Percentiles rank a stretch among this genome's conserved stretches.
Evolutionary conservation across 768 basidiomycete genomes (phyloP).

Genomic region (Clavulina sp.): DNA sequence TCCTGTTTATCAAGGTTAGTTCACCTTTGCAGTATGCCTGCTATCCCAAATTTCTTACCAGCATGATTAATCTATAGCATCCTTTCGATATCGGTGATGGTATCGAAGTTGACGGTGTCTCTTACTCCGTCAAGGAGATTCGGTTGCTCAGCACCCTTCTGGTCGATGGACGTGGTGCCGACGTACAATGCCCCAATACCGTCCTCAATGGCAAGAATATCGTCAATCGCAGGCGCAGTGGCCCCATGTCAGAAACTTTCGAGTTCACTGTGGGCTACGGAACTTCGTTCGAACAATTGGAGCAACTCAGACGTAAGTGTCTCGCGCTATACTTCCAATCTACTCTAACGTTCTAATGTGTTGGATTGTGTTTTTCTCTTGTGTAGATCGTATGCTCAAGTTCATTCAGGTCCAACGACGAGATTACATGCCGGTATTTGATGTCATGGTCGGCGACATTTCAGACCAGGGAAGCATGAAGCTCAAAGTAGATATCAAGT

Average conservation of each 20-base stretch:
- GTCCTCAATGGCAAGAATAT: slow-evolving; percentile 27
- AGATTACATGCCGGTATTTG: slow-evolving; percentile 61
- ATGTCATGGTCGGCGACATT: slow-evolving; percentile 57
- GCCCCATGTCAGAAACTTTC: slow-evolving; percentile 67
- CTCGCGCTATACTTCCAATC: not conserved
- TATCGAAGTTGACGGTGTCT: slow-evolving; percentile 28
- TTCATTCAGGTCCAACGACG: slow-evolving; percentile 56
- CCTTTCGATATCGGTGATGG: slow-evolving; percentile 63
- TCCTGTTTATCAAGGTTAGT: slow-evolving; percentile 86
- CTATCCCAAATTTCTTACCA: slow-evolving; percentile 11
- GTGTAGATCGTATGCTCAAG: slow-evolving; percentile 54
- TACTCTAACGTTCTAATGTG: not conserved
- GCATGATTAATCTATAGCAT: slow-evolving; percentile 26
- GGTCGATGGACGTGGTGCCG: slow-evolving; percentile 35
- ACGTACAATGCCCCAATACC: slow-evolving; percentile 58
- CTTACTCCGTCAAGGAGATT: slow-evolving; percentile 77
- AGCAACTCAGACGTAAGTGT: slow-evolving; percentile 26
- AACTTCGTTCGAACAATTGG: slow-evolving; percentile 69
- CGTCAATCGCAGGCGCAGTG: slow-evolving; percentile 11
- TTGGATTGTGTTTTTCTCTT: not conserved
- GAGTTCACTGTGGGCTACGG: slow-evolving; percentile 61
- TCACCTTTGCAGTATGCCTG: slow-evolving; percentile 7
- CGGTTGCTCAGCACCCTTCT: slow-evolving; percentile 63
- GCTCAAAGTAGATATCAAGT: slow-evolving; percentile 67
- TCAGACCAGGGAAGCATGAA: slow-evolving; percentile 66